Evolutionary conservation across 164 flowering plant species (phyloP).

Genomic region (Aristolochia fimbriata): DNA sequence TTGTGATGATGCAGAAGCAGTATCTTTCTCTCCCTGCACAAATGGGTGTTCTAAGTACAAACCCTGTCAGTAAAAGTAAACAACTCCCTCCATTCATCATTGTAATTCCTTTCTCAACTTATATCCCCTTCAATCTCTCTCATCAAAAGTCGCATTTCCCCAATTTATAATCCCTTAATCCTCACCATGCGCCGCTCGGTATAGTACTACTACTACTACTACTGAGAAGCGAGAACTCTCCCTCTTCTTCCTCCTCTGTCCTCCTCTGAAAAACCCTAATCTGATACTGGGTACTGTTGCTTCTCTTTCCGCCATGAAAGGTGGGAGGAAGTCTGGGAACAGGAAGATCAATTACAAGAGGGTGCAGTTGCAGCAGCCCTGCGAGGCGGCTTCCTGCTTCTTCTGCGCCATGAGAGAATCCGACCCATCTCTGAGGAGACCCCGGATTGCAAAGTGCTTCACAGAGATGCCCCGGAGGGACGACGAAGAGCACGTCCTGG

Average conservation of each 20-base stretch:
- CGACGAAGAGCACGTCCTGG: slow-evolving; percentile 47
- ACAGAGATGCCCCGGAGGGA: slow-evolving; percentile 33
- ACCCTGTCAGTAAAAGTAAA: slow-evolving; percentile 3
- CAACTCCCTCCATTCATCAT: neutral
- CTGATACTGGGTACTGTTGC: neutral
- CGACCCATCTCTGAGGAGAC: slow-evolving; percentile 30
- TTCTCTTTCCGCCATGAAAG: neutral
- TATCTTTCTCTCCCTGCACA: too few species aligned
- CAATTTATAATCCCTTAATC: slow-evolving; percentile 8
- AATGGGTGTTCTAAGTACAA: neutral
- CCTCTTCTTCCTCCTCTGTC: slow-evolving; percentile 2
- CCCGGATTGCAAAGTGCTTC: slow-evolving; percentile 36
- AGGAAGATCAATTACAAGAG: slow-evolving; percentile 12
- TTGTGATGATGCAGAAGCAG: too few species aligned
- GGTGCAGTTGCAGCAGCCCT: slow-evolving; percentile 1
- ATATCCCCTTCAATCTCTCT: neutral
- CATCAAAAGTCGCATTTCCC: slow-evolving; percentile 15
- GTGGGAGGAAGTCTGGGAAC: slow-evolving; percentile 9
- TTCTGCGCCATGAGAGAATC: slow-evolving; percentile 63
- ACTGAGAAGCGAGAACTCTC: too few species aligned
- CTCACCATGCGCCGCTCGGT: slow-evolving; percentile 20
- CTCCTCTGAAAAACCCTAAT: neutral
- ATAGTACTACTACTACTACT: too few species aligned
- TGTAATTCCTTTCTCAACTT: too few species aligned
- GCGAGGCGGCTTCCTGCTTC: slow-evolving; percentile 45